Evolutionary conservation across 208 protist species (phyloP).

Genomic region (Acanthamoeba sp.): DNA sequence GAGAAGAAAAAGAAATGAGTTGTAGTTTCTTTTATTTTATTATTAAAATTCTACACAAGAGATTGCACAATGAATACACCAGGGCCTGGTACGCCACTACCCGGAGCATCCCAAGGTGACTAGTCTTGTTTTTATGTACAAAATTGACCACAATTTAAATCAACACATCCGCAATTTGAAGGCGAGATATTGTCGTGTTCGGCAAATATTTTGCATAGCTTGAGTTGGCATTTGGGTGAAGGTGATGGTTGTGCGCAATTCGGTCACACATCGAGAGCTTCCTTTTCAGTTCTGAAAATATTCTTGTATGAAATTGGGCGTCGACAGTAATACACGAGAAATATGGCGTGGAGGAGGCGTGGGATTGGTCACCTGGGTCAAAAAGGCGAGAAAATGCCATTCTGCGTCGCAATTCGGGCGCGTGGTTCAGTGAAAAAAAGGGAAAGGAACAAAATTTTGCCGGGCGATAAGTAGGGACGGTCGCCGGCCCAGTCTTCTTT

Average conservation of each 20-base stretch:
- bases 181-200: neutral
- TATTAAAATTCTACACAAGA: too few species aligned
- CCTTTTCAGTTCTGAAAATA: conserved; percentile 16
- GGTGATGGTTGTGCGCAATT: neutral
- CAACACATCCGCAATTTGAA: neutral
- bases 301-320: conserved; percentile 13
- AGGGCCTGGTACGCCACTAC: too few species aligned
- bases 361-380: neutral
- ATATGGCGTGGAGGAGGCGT: neutral
- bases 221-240: neutral
- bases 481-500: conserved; percentile 16
- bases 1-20: too few species aligned
- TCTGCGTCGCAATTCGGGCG: neutral
- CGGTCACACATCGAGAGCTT: neutral
- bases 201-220: neutral
- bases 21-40: too few species aligned
- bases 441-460: conserved; percentile 8
- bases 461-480: conserved; percentile 3
- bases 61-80: too few species aligned
- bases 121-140: too few species aligned
- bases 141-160: too few species aligned
- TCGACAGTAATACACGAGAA: neutral
- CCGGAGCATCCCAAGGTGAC: too few species aligned
- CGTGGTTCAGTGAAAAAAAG: conserved; percentile 50
- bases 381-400: neutral